phyloP scores from a whole-genome alignment of 2,329 filamentous ascomycete genomes.

The Neoascochyta sp. region DNA sequence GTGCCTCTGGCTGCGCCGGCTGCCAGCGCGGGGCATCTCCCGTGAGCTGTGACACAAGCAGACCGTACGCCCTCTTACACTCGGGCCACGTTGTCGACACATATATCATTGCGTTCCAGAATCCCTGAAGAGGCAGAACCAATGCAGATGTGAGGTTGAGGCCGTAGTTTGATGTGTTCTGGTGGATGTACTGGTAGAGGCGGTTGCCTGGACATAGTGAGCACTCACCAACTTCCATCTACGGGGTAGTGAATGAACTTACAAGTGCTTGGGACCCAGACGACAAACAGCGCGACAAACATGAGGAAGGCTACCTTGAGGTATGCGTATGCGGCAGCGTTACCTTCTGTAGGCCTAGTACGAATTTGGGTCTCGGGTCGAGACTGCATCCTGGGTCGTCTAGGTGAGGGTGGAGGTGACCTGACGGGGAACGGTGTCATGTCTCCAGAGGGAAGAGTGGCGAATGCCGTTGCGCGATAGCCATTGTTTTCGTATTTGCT shows the following conservation, averaged over 20 bases:
- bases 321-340: conserved; percentile 62
- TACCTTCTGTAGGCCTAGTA: too few species aligned
- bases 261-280: conserved; percentile 77
- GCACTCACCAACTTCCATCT: too few species aligned
- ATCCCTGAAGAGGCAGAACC: conserved; percentile 76
- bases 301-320: conserved; percentile 68
- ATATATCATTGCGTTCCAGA: conserved; percentile 82
- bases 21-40: conserved; percentile 4
- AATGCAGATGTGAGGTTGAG: conserved; percentile 69
- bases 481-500: too few species aligned
- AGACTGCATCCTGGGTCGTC: too few species aligned
- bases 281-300: conserved; percentile 67
- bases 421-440: too few species aligned
- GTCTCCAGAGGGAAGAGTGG: too few species aligned
- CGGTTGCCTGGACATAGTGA: conserved; percentile 63
- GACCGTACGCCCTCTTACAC: conserved; percentile 18
- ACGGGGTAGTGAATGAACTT: too few species aligned
- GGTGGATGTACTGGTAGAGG: conserved; percentile 64
- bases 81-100: conserved; percentile 38
- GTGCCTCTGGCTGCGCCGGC: too few species aligned
- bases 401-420: too few species aligned
- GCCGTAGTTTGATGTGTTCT: conserved; percentile 45
- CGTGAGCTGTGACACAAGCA: conserved; percentile 7
- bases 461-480: too few species aligned
- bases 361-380: too few species aligned